Base-by-base conservation (phyloP, 2,329 filamentous ascomycete genomes). In the Calonectria pseudoreteaudii region DNA sequence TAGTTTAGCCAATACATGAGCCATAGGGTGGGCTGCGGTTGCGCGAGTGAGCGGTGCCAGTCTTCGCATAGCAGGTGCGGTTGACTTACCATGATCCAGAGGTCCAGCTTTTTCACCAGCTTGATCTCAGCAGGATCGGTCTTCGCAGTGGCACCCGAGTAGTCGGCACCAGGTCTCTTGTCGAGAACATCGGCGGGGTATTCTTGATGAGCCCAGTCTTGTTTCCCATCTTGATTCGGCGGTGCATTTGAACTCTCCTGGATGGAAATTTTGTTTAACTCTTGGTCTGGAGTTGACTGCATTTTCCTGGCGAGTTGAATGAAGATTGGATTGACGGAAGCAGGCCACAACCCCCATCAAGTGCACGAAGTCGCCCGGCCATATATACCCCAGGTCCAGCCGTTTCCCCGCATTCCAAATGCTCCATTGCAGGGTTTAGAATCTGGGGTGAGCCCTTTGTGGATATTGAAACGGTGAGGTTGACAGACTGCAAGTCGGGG, bases 1-100 rank as follows among this genome's bases (percentile, higher is more conserved):
- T 84, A 84, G 60, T 84, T 84, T 38, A 85, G 77, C 26, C 84
- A 84, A 60, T 87, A 87, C 80, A 87, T 85, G 11, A 82, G 76
- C 76, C 79, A 80, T 7, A 76, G 73, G 36, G 74, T 79, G 4
- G 86, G 86, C 78, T 62, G 26, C 3, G 28, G 16, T 41, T 11
- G 16, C 20, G 34, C 30, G 10, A 18, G n/a, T 41, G 10, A 18
- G n/a, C 7, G 4, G 26, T 20, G 23, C 18, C 20, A 9, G 34
- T 13, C 14, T 3, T 18, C 1, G 30, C 10, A 10, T 14, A 7
- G 4, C 16, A 30, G 3, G 10, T 18, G 34, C 8, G 23, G 23
- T 6, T 41, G 20, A 28, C 56, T 62, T 18, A 62, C 56, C 56
- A 86, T 84, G 77, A 86, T 85, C 52, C 83, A 77, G 47, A 74